Evolutionary conservation across 1,284 basidiomycete genomes (phyloP), one percentile per base, ranked within the genome.

Genomic region (Puccinia horiana): DNA sequence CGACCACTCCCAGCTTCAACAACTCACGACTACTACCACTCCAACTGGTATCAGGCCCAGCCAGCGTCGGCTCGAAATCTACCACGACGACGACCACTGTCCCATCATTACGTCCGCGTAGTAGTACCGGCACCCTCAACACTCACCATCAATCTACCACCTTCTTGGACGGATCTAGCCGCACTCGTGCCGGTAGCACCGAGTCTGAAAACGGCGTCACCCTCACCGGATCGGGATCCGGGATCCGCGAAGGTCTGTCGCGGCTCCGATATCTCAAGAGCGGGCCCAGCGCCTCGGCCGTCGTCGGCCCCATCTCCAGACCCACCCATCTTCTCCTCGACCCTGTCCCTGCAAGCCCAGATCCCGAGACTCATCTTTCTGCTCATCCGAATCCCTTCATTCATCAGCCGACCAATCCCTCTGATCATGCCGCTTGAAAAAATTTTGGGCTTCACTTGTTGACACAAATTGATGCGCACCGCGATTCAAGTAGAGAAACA

Each of bases 61-160:
- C 14, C 47, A 47, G 35, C 26, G 35, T 18, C 16, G 29, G 63
- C 20, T 40, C 32, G 1, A 42, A 42, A 42, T 18, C 40, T 2
- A 35, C 35, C 1, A 32, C 23, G 23, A 58, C 26, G 32, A 67
- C n/a, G 20, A 29, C 65, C 70, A 14, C 77, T 9, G 32, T 23
- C n/a, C 54, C 54, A 9, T 49, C 35, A 14, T 58, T 81, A 35
- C 56, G 79, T 23, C 29, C 79, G 1, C 52, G 70, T 18, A 81
- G 70, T 20, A 81, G 79, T 40, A 61, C 79, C 1, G 79, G 79
- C 6, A 81, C 74, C 42, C 35, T 81, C 26, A 74, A 37, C 29
- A 49, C 26, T n/a, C 61, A 44, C 37, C n/a, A 42, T n/a, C n/a
- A n/a, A n/a, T n/a, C n/a, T n/a, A n/a, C n/a, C n/a, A 26, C 20